These are phyloP conservation scores for Pinus albicaulis DNA, from an alignment of 75 land plant species.

Conservation along the genomic window DNA sequence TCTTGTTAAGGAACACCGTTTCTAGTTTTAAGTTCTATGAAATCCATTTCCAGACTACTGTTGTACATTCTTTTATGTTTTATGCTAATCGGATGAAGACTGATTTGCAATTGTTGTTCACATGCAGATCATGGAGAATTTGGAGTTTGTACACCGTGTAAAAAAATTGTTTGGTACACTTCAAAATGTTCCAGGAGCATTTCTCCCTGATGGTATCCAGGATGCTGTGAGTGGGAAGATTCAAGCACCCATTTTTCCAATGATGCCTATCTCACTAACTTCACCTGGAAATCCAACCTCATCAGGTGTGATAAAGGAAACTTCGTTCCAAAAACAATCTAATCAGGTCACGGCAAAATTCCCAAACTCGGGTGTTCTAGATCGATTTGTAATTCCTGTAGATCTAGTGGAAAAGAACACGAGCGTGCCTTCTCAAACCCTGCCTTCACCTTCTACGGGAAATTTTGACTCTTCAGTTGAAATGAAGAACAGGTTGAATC, in stretches of 20 bases:
- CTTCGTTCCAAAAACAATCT: background rate
- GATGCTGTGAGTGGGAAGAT: conserved; percentile 11
- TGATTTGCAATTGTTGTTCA: background rate
- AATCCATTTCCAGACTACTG: background rate
- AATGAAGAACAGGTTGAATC: background rate
- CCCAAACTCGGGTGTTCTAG: conserved; percentile 1
- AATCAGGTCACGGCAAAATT: background rate
- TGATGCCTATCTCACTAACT: conserved; percentile 3
- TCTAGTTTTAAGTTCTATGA: background rate
- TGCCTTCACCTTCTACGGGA: conserved; percentile 1
- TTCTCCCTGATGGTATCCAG: conserved; percentile 18
- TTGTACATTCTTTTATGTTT: background rate
- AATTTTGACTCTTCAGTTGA: background rate
- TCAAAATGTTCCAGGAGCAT: conserved; percentile 30
- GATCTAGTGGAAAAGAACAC: background rate
- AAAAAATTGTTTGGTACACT: conserved; percentile 40
- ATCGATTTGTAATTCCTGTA: conserved; percentile 2
- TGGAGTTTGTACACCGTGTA: conserved; percentile 53
- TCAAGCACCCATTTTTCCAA: background rate
- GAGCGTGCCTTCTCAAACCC: background rate
- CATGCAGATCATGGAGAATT: conserved; percentile 60
- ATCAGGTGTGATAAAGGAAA: conserved; percentile 1
- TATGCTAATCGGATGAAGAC: background rate
- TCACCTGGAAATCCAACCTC: background rate
- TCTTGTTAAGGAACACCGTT: background rate